A percentile compares a stretch with the other conserved stretches of the same genome.
Conservation (phyloP, 2,329 filamentous ascomycete genomes). For the Claviceps capensis region DNA sequence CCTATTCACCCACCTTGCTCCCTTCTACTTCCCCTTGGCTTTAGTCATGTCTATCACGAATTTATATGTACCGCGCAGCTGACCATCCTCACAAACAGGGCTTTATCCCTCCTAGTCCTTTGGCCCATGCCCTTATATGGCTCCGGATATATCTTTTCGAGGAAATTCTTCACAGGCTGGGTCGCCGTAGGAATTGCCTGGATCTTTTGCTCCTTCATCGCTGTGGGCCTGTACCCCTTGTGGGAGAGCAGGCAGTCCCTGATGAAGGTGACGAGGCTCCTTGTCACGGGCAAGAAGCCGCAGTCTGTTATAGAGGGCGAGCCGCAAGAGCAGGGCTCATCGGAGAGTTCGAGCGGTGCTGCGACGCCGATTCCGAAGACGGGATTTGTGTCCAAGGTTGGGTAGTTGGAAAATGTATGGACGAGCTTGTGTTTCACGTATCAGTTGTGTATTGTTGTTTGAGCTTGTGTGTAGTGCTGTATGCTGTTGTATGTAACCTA, state of each 20-base stretch:
- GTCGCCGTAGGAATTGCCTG: conserved; percentile 57
- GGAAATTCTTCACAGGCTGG: conserved; percentile 60
- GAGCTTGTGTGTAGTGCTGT: too few species aligned
- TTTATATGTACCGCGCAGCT: background rate
- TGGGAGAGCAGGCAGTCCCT: conserved; percentile 60
- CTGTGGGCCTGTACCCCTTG: conserved; percentile 69
- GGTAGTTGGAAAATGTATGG: background rate
- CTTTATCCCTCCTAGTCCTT: conserved; percentile 59
- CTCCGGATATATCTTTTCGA: conserved; percentile 49
- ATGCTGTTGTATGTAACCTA: too few species aligned
- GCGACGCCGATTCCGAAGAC: conserved; percentile 4
- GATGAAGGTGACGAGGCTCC: conserved; percentile 8
- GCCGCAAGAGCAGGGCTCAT: background rate
- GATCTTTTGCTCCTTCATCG: conserved; percentile 56
- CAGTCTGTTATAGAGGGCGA: background rate
- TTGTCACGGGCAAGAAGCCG: conserved; percentile 7
- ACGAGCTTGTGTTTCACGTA: background rate
- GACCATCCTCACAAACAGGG: conserved; percentile 18
- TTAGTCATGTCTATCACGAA: background rate
- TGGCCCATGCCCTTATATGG: conserved; percentile 95
- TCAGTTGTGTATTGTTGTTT: too few species aligned
- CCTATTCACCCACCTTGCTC: too few species aligned
- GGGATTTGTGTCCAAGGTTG: background rate
- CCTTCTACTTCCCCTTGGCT: background rate
- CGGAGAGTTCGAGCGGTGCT: conserved; percentile 3